Evolutionary conservation across 208 protist genomes (phyloP).

Genomic region (Trypanosoma avium): DNA sequence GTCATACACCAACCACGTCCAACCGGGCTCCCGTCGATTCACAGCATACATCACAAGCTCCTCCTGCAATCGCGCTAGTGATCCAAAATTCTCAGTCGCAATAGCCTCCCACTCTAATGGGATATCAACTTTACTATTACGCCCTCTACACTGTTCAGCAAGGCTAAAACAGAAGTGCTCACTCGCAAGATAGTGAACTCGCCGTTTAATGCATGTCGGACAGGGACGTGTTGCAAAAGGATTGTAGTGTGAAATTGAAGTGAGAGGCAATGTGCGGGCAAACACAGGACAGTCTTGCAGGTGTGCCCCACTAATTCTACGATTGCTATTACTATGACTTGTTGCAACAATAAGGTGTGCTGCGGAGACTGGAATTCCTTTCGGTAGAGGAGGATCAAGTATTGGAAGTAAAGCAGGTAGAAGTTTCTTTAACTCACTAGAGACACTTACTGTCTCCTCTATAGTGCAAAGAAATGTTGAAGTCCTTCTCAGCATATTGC

Average conservation of each 20-base stretch:
- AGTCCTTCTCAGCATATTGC: conserved; percentile 12
- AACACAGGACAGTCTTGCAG: conserved; percentile 57
- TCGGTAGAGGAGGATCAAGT: conserved; percentile 40
- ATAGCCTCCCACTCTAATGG: conserved; percentile 30
- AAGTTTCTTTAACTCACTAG: conserved; percentile 27
- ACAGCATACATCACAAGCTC: conserved; percentile 40
- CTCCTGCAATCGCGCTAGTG: conserved; percentile 32
- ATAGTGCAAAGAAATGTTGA: conserved; percentile 3
- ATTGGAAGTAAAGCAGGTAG: conserved; percentile 26
- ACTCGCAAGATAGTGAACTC: conserved; percentile 73
- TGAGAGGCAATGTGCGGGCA: conserved; percentile 41
- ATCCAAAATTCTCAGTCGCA: conserved; percentile 37
- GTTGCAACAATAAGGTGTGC: conserved; percentile 30
- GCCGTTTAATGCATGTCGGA: conserved; percentile 42
- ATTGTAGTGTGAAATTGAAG: conserved; percentile 34
- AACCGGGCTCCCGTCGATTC: conserved; percentile 41
- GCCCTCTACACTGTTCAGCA: conserved; percentile 32
- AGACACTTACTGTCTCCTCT: conserved; percentile 6
- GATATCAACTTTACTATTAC: conserved; percentile 12
- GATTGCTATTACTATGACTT: conserved; percentile 13
- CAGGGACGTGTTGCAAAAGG: conserved; percentile 61
- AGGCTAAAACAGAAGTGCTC: conserved; percentile 66
- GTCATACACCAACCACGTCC: conserved; percentile 69
- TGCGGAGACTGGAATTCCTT: conserved; percentile 31
- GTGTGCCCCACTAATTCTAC: conserved; percentile 16